Percentiles rank a stretch among this genome's conserved stretches.
Evolutionary conservation across 176 grass and related monocot species (phyloP).

Genomic region (Musa troglodytarum): DNA sequence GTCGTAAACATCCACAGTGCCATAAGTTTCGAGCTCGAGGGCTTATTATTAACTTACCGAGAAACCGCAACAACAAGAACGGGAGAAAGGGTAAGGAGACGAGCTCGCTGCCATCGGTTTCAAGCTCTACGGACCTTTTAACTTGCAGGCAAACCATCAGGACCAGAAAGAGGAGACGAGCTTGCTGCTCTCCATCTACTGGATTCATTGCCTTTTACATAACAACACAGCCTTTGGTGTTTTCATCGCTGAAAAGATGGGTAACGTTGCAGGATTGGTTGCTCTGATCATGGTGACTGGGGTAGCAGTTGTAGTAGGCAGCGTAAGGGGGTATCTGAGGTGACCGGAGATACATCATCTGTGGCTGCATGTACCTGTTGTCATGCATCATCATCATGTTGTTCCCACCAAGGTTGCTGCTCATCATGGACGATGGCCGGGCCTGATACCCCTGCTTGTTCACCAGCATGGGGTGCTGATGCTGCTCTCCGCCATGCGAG

Average conservation of each 20-base stretch:
- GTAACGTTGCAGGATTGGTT: background rate
- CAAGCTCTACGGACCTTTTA: no score
- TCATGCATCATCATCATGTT: conserved; percentile 12
- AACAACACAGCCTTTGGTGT: conserved; percentile 15
- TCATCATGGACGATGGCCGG: conserved; percentile 8
- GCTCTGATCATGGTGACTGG: background rate
- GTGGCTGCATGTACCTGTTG: conserved; percentile 11
- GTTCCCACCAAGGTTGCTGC: background rate
- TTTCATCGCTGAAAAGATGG: conserved; percentile 21
- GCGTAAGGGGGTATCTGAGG: background rate
- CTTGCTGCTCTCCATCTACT: background rate
- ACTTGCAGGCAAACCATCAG: no score
- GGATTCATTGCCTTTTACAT: background rate
- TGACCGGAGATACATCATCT: conserved; percentile 6
- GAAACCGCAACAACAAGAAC: background rate
- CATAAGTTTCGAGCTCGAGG: no score
- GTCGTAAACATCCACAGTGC: no score
- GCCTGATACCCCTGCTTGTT: background rate
- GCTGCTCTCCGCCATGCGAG: background rate
- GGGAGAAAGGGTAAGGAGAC: background rate
- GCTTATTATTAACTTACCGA: no score
- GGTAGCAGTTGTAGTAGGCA: conserved; percentile 1
- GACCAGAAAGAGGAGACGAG: background rate
- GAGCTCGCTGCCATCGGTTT: no score
- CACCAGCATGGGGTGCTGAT: conserved; percentile 1